Conservation (phyloP, 306 rosid species). For the Fragaria iinumae region DNA sequence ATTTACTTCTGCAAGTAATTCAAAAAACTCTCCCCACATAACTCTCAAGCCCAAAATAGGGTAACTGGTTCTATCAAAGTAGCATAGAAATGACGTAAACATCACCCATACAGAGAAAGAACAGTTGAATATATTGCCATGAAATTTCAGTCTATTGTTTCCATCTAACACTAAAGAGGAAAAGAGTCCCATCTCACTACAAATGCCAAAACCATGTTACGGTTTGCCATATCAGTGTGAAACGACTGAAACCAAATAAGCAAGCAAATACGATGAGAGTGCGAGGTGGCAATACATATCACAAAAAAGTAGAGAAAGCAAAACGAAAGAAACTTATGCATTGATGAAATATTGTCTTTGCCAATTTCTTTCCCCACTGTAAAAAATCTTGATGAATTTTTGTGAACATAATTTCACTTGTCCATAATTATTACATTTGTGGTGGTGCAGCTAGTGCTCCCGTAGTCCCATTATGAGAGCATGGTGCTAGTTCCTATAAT, state of each 20-base stretch:
- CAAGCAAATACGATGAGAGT: neutral
- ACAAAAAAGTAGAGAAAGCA: slow-evolving; percentile 1
- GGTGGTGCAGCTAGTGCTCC: slow-evolving; percentile 34
- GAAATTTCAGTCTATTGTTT: neutral
- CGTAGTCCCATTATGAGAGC: slow-evolving; percentile 10
- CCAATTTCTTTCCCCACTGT: neutral
- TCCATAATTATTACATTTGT: slow-evolving; percentile 21
- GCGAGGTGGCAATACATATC: slow-evolving; percentile 2
- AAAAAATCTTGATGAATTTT: neutral
- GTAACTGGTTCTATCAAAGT: neutral
- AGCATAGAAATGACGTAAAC: neutral
- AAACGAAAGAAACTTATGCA: neutral
- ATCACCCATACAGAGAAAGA: neutral
- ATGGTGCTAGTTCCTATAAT: slow-evolving; percentile 20
- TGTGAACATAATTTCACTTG: neutral
- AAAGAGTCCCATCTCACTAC: neutral
- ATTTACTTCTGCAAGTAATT: neutral
- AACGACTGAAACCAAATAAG: neutral
- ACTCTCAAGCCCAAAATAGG: neutral
- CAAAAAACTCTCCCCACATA: neutral
- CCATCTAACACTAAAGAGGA: neutral
- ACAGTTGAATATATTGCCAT: neutral
- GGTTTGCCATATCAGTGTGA: neutral
- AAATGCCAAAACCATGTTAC: neutral
- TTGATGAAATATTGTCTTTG: neutral